These are phyloP conservation scores for Cucurbita maxima DNA, from an alignment of 306 rosid genomes.

Conservation along the genomic window DNA sequence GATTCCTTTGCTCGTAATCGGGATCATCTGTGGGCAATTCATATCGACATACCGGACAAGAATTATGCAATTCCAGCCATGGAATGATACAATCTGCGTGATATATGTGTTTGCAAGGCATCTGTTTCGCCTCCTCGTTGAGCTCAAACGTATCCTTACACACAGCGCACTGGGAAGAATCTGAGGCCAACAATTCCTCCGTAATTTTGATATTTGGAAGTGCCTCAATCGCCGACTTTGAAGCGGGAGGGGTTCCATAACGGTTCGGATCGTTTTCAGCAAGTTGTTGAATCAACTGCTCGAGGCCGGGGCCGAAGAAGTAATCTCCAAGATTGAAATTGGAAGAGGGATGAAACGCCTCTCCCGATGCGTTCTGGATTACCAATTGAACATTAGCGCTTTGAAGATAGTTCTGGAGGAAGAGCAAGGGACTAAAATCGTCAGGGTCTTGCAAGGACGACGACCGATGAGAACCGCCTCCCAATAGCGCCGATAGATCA, in stretches of 20 bases:
- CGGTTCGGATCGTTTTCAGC: slow-evolving; percentile 92
- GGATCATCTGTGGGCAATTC: slow-evolving; percentile 86
- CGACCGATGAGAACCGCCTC: slow-evolving; percentile 23
- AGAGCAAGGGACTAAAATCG: slow-evolving; percentile 44
- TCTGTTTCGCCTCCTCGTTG: slow-evolving; percentile 53
- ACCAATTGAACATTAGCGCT: slow-evolving; percentile 68
- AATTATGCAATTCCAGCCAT: slow-evolving; percentile 78
- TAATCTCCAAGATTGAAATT: slow-evolving; percentile 70
- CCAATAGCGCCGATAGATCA: slow-evolving; percentile 47
- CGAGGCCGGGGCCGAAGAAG: slow-evolving; percentile 86
- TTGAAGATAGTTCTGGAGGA: slow-evolving; percentile 63
- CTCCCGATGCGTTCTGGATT: slow-evolving; percentile 40
- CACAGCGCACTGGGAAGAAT: slow-evolving; percentile 79
- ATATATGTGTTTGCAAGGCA: slow-evolving; percentile 85
- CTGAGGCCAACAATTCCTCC: slow-evolving; percentile 45
- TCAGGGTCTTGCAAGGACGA: slow-evolving; percentile 40
- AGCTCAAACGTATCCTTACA: slow-evolving; percentile 73
- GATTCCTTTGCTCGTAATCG: slow-evolving; percentile 57
- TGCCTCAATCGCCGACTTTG: slow-evolving; percentile 43
- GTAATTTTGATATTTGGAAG: slow-evolving; percentile 43
- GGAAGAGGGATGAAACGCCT: slow-evolving; percentile 31
- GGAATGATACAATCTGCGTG: slow-evolving; percentile 72
- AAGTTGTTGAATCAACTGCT: slow-evolving; percentile 85
- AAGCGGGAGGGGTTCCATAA: slow-evolving; percentile 78
- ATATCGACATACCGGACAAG: slow-evolving; percentile 86